Base-by-base conservation (phyloP, 1,284 basidiomycete genomes). In the Garcileccinum viscosum region DNA sequence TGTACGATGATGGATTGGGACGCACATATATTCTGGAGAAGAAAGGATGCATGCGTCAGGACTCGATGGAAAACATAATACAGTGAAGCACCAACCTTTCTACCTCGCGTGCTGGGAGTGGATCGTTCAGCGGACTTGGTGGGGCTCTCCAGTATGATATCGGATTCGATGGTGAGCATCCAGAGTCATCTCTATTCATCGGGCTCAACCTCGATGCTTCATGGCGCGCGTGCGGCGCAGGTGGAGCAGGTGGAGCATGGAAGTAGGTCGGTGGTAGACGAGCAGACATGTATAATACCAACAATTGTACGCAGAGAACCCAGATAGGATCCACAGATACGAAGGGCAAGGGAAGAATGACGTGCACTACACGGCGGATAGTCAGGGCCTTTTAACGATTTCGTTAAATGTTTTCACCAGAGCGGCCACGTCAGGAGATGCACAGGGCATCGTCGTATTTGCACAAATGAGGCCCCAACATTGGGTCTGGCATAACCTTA, bases 371-470 rank as follows among this genome's bases (percentile, higher is more conserved):
- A 42, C 22, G n/a, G 30, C 24, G 15, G 37, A 9, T 6, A 37
- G n/a, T n/a, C n/a, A n/a, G 40, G 44, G 4, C 50, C 71, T 75
- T 61, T 73, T 71, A 75, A 72, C 42, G 53, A 30, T 8, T 22
- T 8, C 19, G 19, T 56, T 15, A 4, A 56, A 3, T 9, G 27
- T 56, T 32, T 32, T 32, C 53, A 56, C 53, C 5, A 32, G 24
- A 15, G 53, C 7, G 27, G 53, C n/a, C 44, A 44, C 11, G n/a
- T 44, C n/a, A n/a, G 22, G 8, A 22, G 42, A 44, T n/a, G 42
- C 42, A 44, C 42, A 44, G 44, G 44, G 44, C 12, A 7, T 24
- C 24, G 17, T 56, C 50, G 15, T 56, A 5, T 30, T 24, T 24
- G n/a, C 44, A 56, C 9, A 56, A 30, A 30, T 56, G 11, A 59